Base-by-base conservation (phyloP, 2,329 filamentous ascomycete species). In the Cadophora sp. region DNA sequence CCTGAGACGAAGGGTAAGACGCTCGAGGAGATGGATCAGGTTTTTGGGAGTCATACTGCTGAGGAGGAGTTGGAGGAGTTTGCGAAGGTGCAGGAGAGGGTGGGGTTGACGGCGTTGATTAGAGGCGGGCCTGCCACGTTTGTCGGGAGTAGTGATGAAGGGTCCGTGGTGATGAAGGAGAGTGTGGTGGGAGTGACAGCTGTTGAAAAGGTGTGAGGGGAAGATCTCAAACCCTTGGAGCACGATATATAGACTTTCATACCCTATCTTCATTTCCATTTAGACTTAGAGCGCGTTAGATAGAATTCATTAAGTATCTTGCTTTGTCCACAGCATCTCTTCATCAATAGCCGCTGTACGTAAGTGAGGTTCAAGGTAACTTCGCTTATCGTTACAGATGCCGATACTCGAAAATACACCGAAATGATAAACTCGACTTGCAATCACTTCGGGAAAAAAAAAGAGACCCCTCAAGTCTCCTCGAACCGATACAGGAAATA, bases 1-100 rank as follows among this genome's bases (percentile, higher is more conserved):
- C 85, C 85, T 0, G 85, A 87, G 73, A 87, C 85, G 3, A 87
- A 86, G 74, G 83, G 83, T 55, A 79, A 82, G 22, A 84, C 83
- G 1, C 79, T 87, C 5, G 85, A 87, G 72, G 83, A 83, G 34
- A 85, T 87, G 80, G 85, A 87, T 71, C 79, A 79, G 2, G 79
- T 87, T 4, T 87, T 87, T 66, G 75, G 76, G 48, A 80, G 80
- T 67, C 77, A 77, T 7, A 79, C 77, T 3, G 80, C 79, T 4
- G 76, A 31, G 14, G 68, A 69, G 29, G 65, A 67, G 22, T 16
- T 65, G 46, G 50, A 65, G 62, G 56, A 64, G 43, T 48, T 48
- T 48, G 53, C 60, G 8, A 63, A 26, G 12, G 65, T 67, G 1
- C 65, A 67, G 60, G 60, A 67, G 65, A 48, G 65, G 24, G 60